These are phyloP conservation scores for Lactifluus volemus DNA, from an alignment of 768 basidiomycete species.

Conservation along the genomic window DNA sequence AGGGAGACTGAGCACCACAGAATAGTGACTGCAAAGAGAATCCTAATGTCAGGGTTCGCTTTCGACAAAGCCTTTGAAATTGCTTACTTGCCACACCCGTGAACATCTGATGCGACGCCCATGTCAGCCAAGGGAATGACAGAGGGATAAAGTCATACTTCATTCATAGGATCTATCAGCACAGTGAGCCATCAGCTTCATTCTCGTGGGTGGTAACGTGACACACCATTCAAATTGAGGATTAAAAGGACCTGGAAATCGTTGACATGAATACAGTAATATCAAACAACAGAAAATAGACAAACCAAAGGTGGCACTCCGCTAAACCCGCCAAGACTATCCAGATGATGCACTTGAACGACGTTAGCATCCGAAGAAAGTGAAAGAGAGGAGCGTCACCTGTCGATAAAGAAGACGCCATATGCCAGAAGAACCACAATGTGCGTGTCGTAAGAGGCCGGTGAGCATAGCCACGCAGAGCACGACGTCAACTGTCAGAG, in stretches of 20 bases:
- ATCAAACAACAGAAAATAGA: not conserved
- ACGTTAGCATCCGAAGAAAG: not conserved
- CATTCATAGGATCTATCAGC: not conserved
- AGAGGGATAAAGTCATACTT: not conserved
- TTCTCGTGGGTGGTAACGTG: not conserved
- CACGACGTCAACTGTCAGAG: not conserved
- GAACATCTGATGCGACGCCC: not conserved
- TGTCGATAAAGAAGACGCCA: conserved; percentile 13
- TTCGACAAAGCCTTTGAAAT: not conserved
- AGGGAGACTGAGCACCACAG: not conserved
- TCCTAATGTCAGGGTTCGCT: not conserved
- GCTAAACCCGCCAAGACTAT: not conserved
- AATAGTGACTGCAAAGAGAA: not conserved
- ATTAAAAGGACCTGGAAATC: not conserved
- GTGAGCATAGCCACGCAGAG: not conserved
- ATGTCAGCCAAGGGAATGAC: not conserved
- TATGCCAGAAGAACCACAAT: not conserved
- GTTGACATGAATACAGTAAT: not conserved
- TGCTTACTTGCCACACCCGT: not conserved
- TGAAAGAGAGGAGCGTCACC: not conserved
- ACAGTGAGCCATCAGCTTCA: not conserved
- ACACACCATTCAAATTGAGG: not conserved
- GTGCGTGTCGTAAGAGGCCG: not conserved
- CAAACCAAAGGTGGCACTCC: not conserved
- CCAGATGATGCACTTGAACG: conserved; percentile 1